Evolutionary conservation across 495 filamentous ascomycete genomes (phyloP).

Genomic region (Penicillium silybi): DNA sequence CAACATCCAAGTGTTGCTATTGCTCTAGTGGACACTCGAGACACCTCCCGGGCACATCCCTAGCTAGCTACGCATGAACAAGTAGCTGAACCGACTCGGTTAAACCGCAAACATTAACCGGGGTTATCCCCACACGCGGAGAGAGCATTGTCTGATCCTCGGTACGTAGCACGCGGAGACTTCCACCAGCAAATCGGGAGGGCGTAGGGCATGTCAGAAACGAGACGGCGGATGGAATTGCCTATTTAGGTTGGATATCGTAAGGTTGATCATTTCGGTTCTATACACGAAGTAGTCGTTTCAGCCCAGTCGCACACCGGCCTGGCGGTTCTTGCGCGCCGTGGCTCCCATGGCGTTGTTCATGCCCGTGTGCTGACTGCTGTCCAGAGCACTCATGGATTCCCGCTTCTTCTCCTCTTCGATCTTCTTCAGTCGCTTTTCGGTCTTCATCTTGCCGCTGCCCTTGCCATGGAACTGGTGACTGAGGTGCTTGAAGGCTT

Average conservation of each 20-base stretch:
- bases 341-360: conserved; percentile 67
- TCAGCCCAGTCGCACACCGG: conserved; percentile 80
- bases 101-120: conserved; percentile 1
- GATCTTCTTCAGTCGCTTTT: conserved; percentile 95
- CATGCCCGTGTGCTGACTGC: conserved; percentile 78
- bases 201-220: conserved; percentile 21
- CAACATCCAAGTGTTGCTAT: background rate
- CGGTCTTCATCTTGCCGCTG: conserved; percentile 95
- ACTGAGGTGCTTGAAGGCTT: conserved; percentile 91
- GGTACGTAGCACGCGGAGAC: conserved; percentile 2
- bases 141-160: conserved; percentile 8
- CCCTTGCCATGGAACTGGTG: conserved; percentile 99
- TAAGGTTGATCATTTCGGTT: conserved; percentile 11
- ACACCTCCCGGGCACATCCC: background rate
- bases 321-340: conserved; percentile 80
- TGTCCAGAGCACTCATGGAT: conserved; percentile 76
- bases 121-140: conserved; percentile 30
- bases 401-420: conserved; percentile 87
- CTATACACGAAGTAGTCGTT: conserved; percentile 9
- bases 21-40: background rate
- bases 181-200: conserved; percentile 12
- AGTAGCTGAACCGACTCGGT: background rate
- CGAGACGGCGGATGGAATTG: conserved; percentile 5
- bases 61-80: background rate
- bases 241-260: conserved; percentile 4